Conservation (phyloP, 2,329 filamentous ascomycete genomes). For the Elsinoe batatas region DNA sequence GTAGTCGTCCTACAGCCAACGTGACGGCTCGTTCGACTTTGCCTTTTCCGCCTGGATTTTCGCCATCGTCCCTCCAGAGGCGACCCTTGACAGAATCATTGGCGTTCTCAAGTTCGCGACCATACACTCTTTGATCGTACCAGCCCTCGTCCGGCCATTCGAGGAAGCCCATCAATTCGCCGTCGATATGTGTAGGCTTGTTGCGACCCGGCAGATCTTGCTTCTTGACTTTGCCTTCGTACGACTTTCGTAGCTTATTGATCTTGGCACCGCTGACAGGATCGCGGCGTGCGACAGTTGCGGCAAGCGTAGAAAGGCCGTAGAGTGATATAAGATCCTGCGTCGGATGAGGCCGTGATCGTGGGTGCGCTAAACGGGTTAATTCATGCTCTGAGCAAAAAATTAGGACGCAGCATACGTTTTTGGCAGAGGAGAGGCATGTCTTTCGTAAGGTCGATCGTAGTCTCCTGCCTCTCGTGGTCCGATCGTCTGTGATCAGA, state of each 20-base stretch:
- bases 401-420: conserved; percentile 21
- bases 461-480: conserved; percentile 34
- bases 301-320: conserved; percentile 45
- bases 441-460: conserved; percentile 3
- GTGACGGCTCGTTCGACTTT: conserved; percentile 34
- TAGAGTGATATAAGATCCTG: conserved; percentile 52
- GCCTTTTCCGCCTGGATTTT: conserved; percentile 23
- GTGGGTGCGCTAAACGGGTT: conserved; percentile 24
- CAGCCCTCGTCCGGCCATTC: conserved; percentile 34
- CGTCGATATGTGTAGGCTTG: conserved; percentile 34
- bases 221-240: conserved; percentile 43
- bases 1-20: conserved; percentile 35
- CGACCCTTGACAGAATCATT: conserved; percentile 17
- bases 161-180: conserved; percentile 28
- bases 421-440: conserved; percentile 30
- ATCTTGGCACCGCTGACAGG: conserved; percentile 56
- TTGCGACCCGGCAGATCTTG: conserved; percentile 41
- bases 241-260: conserved; percentile 50
- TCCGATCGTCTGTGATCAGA: conserved; percentile 34
- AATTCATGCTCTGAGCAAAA: conserved; percentile 7
- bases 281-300: conserved; percentile 50
- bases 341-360: conserved; percentile 46
- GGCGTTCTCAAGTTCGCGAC: conserved; percentile 31
- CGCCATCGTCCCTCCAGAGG: conserved; percentile 4
- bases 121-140: conserved; percentile 29